These are phyloP conservation scores for Cucurbita ficifolia DNA, from an alignment of 306 rosid species.

Conservation along the genomic window DNA sequence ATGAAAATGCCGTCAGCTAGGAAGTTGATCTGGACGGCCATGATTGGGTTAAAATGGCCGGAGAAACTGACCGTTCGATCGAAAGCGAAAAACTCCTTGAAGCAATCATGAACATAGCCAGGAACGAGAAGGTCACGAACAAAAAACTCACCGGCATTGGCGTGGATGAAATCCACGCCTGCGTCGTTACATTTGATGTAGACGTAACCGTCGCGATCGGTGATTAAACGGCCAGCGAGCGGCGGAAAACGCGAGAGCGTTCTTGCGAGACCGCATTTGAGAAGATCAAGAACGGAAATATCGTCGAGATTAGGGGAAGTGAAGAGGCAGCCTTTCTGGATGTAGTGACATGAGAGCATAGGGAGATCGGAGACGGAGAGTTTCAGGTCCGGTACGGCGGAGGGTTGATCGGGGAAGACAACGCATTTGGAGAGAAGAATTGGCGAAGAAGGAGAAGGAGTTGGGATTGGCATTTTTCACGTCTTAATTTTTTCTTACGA, in stretches of 20 bases:
- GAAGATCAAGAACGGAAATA: constrained; percentile 17
- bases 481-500: not conserved
- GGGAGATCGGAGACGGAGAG: constrained; percentile 92
- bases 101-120: constrained; percentile 17
- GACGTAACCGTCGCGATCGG: constrained; percentile 42
- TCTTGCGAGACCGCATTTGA: constrained; percentile 39
- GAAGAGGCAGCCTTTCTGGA: constrained; percentile 85
- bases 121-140: constrained; percentile 35
- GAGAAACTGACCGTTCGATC: constrained; percentile 52
- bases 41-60: constrained; percentile 48
- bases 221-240: constrained; percentile 64
- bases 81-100: constrained; percentile 44
- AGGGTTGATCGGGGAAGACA: constrained; percentile 42
- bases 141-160: constrained; percentile 11
- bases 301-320: constrained; percentile 30
- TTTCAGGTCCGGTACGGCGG: constrained; percentile 34
- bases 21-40: constrained; percentile 67
- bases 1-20: constrained; percentile 64
- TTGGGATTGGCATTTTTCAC: constrained; percentile 11
- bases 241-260: constrained; percentile 68
- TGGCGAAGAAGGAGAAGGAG: constrained; percentile 15
- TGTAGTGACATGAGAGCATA: constrained; percentile 85
- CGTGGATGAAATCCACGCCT: constrained; percentile 58
- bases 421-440: constrained; percentile 37
- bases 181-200: constrained; percentile 58